phyloP scores from a whole-genome alignment of 257 asterid genomes.

The Gynochthodes officinalis region DNA sequence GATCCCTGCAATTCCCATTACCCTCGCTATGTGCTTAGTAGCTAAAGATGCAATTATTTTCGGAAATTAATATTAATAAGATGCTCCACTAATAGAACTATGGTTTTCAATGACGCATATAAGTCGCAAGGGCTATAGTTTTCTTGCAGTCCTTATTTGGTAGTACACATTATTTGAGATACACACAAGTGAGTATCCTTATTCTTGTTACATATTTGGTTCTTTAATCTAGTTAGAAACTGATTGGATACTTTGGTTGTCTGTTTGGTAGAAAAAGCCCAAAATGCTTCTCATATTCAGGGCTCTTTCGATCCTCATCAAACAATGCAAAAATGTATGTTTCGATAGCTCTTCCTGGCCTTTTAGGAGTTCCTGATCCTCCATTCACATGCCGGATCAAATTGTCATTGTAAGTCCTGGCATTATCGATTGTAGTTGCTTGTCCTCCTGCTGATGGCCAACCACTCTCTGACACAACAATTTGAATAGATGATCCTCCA shows the following conservation, averaged over 20 bases:
- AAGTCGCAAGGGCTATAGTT: neutral
- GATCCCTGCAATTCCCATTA: no score
- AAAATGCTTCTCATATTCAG: conserved; percentile 28
- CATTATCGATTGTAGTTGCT: conserved; percentile 23
- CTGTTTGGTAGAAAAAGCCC: conserved; percentile 21
- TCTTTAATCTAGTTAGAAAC: conserved; percentile 13
- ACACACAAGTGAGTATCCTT: neutral
- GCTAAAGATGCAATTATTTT: no score
- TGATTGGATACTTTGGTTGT: conserved; percentile 28
- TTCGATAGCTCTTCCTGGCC: conserved; percentile 28
- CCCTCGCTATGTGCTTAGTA: no score
- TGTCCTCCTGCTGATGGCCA: conserved; percentile 40
- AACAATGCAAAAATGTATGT: conserved; percentile 31
- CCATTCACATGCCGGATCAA: conserved; percentile 22
- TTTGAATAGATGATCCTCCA: conserved; percentile 27
- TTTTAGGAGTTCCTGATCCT: conserved; percentile 26
- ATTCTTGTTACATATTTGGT: neutral
- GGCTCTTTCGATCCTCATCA: conserved; percentile 31
- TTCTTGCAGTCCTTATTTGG: neutral
- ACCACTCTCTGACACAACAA: conserved; percentile 44
- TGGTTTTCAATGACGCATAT: neutral
- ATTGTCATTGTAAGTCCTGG: conserved; percentile 25
- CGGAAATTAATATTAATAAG: neutral
- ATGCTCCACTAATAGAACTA: neutral
- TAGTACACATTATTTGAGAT: neutral